A percentile compares a stretch with the other conserved stretches of the same genome.
Evolutionary conservation across 345 rosid species (phyloP).

Genomic region (Geranium brycei): DNA sequence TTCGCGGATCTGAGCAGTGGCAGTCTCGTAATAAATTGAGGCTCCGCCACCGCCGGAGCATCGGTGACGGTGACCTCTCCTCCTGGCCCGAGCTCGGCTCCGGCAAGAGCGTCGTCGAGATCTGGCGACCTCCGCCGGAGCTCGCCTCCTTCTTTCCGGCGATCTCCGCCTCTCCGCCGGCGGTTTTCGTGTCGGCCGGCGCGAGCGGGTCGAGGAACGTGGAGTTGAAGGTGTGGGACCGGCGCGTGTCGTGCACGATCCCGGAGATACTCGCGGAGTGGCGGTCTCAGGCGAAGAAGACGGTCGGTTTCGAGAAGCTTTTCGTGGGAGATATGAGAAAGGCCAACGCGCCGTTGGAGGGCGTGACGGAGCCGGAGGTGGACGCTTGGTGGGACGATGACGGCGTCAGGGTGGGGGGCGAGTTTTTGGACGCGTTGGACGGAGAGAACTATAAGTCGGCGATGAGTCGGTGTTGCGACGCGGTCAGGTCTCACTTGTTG

Average conservation of each 20-base stretch:
- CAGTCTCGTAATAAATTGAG: background rate
- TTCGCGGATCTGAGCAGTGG: background rate
- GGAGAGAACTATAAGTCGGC: background rate
- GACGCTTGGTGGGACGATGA: constrained; percentile 47
- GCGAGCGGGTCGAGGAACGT: constrained; percentile 12
- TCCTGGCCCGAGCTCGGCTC: constrained; percentile 22
- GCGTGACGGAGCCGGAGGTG: constrained; percentile 24
- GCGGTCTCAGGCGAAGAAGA: constrained; percentile 28
- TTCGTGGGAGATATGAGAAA: constrained; percentile 55
- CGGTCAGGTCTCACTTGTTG: too few relatives aligned
- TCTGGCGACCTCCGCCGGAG: constrained; percentile 25
- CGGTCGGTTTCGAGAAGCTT: constrained; percentile 24
- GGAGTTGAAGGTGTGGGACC: constrained; percentile 41
- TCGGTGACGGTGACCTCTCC: constrained; percentile 23
- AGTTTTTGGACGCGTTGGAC: background rate
- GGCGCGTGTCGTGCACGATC: constrained; percentile 23
- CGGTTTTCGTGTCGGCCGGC: constrained; percentile 29
- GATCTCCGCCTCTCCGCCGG: constrained; percentile 19
- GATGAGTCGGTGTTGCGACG: too few relatives aligned
- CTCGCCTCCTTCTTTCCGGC: constrained; percentile 15
- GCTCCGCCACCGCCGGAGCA: constrained; percentile 21
- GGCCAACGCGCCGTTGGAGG: constrained; percentile 26
- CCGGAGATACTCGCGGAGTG: constrained; percentile 54
- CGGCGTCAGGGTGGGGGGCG: constrained; percentile 23
- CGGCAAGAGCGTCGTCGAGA: constrained; percentile 38